Percentiles rank a stretch among this genome's conserved stretches.
Evolutionary conservation across 2,329 filamentous ascomycete species (phyloP).

Genomic region (Penicillium aurantiogriseum): DNA sequence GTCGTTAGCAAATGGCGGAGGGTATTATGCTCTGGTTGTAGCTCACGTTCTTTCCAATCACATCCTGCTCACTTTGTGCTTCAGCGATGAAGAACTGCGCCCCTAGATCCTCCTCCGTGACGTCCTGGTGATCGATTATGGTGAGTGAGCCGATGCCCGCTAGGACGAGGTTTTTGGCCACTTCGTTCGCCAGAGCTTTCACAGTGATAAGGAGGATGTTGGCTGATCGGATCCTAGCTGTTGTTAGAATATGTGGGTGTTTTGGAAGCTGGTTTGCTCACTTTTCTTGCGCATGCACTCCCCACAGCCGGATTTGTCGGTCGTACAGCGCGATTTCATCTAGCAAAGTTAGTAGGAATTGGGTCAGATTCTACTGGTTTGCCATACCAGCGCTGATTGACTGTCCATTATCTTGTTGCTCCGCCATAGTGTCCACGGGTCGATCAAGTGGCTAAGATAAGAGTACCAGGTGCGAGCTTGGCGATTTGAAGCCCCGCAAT

Average conservation of each 20-base stretch:
- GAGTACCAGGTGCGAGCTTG: background rate
- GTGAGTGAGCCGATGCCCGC: conserved; percentile 90
- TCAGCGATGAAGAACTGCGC: conserved; percentile 80
- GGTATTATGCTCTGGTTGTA: background rate
- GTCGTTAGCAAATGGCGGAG: conserved; percentile 6
- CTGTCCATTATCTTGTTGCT: conserved; percentile 24
- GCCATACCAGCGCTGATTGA: conserved; percentile 37
- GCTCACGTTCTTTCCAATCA: conserved; percentile 64
- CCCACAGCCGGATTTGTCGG: conserved; percentile 95
- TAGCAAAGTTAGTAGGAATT: conserved; percentile 33
- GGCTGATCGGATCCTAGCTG: conserved; percentile 74
- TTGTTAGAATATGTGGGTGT: background rate
- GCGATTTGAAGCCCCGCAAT: background rate
- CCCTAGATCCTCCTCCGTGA: conserved; percentile 77
- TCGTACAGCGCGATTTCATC: conserved; percentile 98
- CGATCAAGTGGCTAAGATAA: background rate
- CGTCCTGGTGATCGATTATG: conserved; percentile 72
- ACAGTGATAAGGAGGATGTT: conserved; percentile 87
- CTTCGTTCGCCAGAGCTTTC: conserved; percentile 85
- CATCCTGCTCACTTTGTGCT: conserved; percentile 43
- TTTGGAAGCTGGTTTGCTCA: conserved; percentile 30
- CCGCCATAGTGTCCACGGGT: conserved; percentile 21
- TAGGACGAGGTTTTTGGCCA: conserved; percentile 95
- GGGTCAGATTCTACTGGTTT: background rate
- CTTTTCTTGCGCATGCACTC: conserved; percentile 86